Base-by-base conservation (phyloP, 2,329 filamentous ascomycete species). In the Spiromastix sp. region DNA sequence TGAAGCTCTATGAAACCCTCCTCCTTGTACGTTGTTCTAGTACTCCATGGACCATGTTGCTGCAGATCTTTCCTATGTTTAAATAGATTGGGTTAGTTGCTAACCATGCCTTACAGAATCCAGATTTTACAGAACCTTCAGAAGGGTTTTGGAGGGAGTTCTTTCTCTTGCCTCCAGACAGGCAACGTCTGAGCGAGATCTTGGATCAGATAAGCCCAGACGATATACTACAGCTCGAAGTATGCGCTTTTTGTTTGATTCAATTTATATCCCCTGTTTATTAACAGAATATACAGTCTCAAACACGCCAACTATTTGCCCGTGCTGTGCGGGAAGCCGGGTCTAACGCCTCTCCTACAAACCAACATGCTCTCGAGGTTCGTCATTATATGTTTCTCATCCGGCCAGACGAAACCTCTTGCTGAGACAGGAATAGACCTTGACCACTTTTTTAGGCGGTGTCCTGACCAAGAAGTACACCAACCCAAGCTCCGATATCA, bases 71-170 rank as follows among this genome's bases (percentile, higher is more conserved):
- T n/a, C n/a, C n/a, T n/a, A 38, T 37, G 28, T 41, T 30, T 25
- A 12, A 31, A 36, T 27, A 22, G 34, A 31, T 24, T 8, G 7
- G 15, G 22, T 38, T 5, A n/a, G n/a, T n/a, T n/a, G n/a, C n/a
- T n/a, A n/a, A n/a, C n/a, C n/a, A n/a, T n/a, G n/a, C n/a, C n/a
- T n/a, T 58, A 52, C 56, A 82, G 63, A 75, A 80, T 44, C 72
- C 77, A 36, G 72, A 81, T 41, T 72, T 77, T 40, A 60, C 67
- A 34, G 80, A 86, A 18, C 81, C 81, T 42, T 74, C 84, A 1
- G 85, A 94, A 41, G 89, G 86, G 28, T 98, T 95, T 64, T 98
- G 91, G 91, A 73, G 77, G 46, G 91, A 95, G 61, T 86, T 98
- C 63, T 98, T 98, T 59, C 72, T 98, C 24, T 70, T 95, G 39